phyloP scores from a whole-genome alignment of 192 early-diverging fungal species.

The Coemansia guatemalensis region DNA sequence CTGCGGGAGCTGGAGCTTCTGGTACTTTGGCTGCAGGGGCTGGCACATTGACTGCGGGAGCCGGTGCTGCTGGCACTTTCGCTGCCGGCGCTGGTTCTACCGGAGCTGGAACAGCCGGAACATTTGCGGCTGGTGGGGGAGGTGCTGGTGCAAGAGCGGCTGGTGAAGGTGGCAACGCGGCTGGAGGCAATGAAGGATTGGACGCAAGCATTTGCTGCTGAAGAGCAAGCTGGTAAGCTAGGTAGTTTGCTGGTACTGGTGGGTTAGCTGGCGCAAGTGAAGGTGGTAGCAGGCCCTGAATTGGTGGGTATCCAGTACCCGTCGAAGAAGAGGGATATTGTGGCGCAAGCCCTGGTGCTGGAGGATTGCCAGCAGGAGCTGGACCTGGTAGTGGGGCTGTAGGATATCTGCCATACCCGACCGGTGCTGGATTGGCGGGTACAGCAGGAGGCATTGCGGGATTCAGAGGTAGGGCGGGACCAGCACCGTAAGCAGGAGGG shows the following conservation, averaged over 20 bases:
- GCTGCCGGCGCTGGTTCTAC: neutral
- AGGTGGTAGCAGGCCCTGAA: no score
- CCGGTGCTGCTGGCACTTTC: conserved; percentile 5
- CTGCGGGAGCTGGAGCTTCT: neutral
- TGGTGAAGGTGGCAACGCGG: neutral
- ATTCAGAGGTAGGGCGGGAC: neutral
- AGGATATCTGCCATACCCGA: neutral
- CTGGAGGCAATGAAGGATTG: no score
- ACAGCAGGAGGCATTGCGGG: neutral
- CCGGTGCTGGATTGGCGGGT: conserved; percentile 5
- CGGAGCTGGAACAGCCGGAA: neutral
- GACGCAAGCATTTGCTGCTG: no score
- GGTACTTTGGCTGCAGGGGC: neutral
- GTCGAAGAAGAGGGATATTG: no score
- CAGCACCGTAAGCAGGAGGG: no score
- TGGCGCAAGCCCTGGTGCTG: no score
- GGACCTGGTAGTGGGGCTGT: conserved; percentile 4
- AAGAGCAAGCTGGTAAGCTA: no score
- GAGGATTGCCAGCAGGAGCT: neutral
- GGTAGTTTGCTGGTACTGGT: no score
- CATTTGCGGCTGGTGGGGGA: no score
- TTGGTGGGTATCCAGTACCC: no score
- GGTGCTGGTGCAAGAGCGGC: neutral
- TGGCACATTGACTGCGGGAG: neutral
- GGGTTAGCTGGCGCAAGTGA: no score